Conservation (phyloP, 805 yeast species). For the Jamesozyma jinghongensis region DNA sequence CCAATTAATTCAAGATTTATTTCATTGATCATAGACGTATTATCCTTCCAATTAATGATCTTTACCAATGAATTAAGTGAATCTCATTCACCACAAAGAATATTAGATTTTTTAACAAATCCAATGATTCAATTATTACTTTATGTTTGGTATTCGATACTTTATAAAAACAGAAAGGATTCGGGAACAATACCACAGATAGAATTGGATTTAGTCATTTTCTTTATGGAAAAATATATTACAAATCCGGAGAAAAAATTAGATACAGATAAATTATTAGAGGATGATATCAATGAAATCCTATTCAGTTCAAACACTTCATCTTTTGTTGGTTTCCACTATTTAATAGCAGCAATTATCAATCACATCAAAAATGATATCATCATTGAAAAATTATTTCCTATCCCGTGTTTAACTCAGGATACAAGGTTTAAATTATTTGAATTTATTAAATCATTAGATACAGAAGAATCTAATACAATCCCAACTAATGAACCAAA, state of each 20-base stretch:
- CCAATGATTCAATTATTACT: constrained; percentile 18
- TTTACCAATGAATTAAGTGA: constrained; percentile 6
- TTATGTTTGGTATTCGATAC: constrained; percentile 16
- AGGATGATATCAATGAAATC: constrained; percentile 10
- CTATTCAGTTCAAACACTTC: constrained; percentile 10
- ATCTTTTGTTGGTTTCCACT: constrained; percentile 11
- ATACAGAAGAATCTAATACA: not conserved
- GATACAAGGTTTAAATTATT: constrained; percentile 8
- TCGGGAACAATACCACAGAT: not conserved
- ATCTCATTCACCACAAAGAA: constrained; percentile 4
- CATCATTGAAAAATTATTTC: constrained; percentile 9
- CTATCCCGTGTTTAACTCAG: constrained; percentile 7
- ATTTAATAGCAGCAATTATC: constrained; percentile 7
- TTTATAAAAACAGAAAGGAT: constrained; percentile 4
- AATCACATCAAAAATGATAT: constrained; percentile 10
- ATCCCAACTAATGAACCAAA: not conserved
- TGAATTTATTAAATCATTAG: constrained; percentile 6
- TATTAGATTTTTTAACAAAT: constrained; percentile 11
- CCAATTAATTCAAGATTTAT: constrained; percentile 7
- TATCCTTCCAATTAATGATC: constrained; percentile 12
- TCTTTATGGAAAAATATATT: constrained; percentile 13
- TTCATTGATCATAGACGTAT: constrained; percentile 13
- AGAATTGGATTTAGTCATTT: constrained; percentile 8
- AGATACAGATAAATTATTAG: constrained; percentile 11
- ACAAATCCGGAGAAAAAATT: constrained; percentile 8